These are phyloP conservation scores for Phytophthora sp. DNA, from an alignment of 352 stramenopile genomes.

Conservation along the genomic window DNA sequence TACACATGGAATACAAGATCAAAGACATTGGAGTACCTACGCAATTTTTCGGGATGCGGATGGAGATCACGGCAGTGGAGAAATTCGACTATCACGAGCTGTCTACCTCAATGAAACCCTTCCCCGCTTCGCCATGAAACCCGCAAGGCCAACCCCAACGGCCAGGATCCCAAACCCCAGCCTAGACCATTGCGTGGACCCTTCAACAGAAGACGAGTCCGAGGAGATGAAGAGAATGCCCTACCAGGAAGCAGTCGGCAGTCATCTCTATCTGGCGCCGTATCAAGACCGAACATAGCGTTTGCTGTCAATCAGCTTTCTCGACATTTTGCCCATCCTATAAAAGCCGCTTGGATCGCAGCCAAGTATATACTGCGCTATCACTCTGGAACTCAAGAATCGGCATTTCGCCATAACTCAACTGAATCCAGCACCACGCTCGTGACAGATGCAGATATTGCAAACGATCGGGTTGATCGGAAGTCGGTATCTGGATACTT, in stretches of 20 bases:
- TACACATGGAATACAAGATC: neutral
- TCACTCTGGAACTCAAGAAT: no score
- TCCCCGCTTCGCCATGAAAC: constrained; percentile 1
- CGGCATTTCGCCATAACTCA: no score
- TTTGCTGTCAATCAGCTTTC: neutral
- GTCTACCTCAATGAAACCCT: constrained; percentile 1
- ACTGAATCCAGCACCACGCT: no score
- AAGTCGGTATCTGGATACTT: no score
- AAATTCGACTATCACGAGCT: neutral
- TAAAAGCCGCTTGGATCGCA: no score
- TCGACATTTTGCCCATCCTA: no score
- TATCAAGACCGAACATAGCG: neutral
- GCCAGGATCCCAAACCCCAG: constrained; percentile 7
- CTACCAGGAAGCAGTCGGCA: neutral
- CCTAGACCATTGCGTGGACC: neutral
- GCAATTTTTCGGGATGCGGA: neutral
- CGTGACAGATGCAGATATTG: no score
- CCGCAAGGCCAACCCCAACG: neutral
- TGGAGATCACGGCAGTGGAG: neutral
- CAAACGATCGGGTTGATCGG: no score
- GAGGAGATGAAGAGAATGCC: neutral
- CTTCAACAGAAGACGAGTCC: neutral
- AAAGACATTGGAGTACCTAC: neutral
- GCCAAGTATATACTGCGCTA: no score
- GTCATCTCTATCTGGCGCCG: neutral